Conservation (phyloP, 768 basidiomycete species). For the Neoboletus subvelutipes region DNA sequence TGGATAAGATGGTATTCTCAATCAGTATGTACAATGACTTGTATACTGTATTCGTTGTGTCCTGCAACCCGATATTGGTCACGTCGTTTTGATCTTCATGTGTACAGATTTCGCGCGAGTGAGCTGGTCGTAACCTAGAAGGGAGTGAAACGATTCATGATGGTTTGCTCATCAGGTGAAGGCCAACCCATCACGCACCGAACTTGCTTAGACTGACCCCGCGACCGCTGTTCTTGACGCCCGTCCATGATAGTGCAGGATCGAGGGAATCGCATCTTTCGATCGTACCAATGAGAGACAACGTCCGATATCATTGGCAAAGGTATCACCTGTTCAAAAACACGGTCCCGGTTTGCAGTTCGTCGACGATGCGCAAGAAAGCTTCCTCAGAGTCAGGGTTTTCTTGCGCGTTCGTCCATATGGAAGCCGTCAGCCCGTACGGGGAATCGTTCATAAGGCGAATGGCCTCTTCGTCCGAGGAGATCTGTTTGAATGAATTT, state of each 20-base stretch:
- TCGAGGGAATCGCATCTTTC: constrained; percentile 84
- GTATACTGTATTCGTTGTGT: neutral
- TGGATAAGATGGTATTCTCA: neutral
- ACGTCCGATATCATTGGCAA: neutral
- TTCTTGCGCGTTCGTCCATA: constrained; percentile 81
- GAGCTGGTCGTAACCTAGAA: constrained; percentile 80
- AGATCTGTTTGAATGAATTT: constrained; percentile 45
- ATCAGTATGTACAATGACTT: neutral
- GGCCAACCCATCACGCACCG: constrained; percentile 51
- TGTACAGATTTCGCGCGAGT: constrained; percentile 79
- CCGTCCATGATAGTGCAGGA: constrained; percentile 92
- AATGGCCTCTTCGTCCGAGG: constrained; percentile 85
- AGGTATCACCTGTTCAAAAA: constrained; percentile 77
- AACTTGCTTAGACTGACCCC: constrained; percentile 90
- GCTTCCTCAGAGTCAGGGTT: constrained; percentile 62
- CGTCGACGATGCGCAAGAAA: constrained; percentile 62
- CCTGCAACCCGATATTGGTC: neutral
- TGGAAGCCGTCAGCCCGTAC: constrained; percentile 90
- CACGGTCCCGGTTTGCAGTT: constrained; percentile 88
- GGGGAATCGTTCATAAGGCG: constrained; percentile 93
- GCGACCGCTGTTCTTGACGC: constrained; percentile 89
- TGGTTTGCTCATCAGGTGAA: neutral
- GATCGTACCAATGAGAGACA: neutral
- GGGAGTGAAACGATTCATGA: neutral
- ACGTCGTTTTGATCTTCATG: constrained; percentile 70